Base-by-base conservation (phyloP, 805 yeast genomes). In the Candida patagonica region DNA sequence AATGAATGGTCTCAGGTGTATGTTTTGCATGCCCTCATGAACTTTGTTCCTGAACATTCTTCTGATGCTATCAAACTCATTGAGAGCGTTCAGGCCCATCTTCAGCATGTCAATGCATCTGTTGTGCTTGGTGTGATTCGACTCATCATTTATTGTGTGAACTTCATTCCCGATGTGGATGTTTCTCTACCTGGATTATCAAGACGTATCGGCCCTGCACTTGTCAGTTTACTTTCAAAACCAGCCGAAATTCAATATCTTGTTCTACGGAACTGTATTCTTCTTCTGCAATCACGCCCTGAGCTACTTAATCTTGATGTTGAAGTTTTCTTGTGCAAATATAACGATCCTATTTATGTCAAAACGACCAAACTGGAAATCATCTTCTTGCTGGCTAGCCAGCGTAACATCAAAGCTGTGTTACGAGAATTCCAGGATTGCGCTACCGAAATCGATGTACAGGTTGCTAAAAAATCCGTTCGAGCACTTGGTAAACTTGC, bases 401-500 rank as follows among this genome's bases (percentile, higher is more conserved):
- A 74, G 39, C 47, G 57, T 7, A 83, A 82, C 50, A 66, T 80
- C 34, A 66, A 64, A 4, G 60, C 68, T 27, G 85, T 89, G 1
- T 62, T 88, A 34, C 62, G 74, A 13, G 97, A 88, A 55, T 60
- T 88, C 38, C 80, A 77, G 46, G 95, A 82, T 51, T 88, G 88
- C 58, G 94, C 94, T 4, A 74, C 86, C 0, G 95, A 85, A 52
- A 78, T 84, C 10, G 96, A 88, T 58, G 72, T 78, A 19, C 80
- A 81, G 42, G 85, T 87, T 80, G 84, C 88, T 1, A 67, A 94
- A 41, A 83, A 86, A 52, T 87, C 96, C 0, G 76, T 89, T 2
- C 64, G 94, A 43, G 95, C 95, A 0, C 76, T 89, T 45, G 96
- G 96, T 2, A 84, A 87, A 53, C 63, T 89, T 16, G 94, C 96